These are phyloP conservation scores for Pycnococcus provasolii DNA, from an alignment of 139 green algal genomes.

Conservation along the genomic window DNA sequence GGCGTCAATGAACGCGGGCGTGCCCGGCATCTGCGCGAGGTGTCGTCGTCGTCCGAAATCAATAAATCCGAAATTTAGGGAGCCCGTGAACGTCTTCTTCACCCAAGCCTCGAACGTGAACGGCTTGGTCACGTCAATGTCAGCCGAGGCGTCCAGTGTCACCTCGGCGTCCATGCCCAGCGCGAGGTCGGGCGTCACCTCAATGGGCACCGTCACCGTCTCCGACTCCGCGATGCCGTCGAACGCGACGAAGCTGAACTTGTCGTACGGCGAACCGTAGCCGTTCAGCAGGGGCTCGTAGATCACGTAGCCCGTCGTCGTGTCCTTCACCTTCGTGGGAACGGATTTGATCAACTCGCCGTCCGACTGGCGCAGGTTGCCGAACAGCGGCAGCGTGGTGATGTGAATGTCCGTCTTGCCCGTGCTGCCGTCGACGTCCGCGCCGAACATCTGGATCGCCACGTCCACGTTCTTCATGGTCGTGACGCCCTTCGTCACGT, in stretches of 20 bases:
- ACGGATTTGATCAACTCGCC: not conserved
- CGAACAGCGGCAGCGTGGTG: not conserved
- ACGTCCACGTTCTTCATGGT: not conserved
- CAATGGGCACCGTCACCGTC: slow-evolving; percentile 3
- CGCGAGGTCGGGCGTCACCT: not conserved
- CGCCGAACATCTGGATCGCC: slow-evolving; percentile 1
- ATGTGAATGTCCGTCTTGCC: not conserved
- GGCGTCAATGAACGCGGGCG: not conserved
- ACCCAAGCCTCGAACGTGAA: not conserved
- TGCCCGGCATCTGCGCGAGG: not conserved
- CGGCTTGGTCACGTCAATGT: not conserved
- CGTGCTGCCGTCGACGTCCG: not conserved
- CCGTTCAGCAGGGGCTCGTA: slow-evolving; percentile 1
- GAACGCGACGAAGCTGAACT: not conserved
- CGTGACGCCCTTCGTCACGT: not conserved
- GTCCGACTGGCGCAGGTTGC: not conserved
- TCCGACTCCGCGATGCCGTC: not conserved
- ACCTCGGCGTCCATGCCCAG: not conserved
- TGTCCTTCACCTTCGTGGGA: not conserved
- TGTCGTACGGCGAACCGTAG: slow-evolving; percentile 6
- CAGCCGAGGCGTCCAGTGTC: not conserved
- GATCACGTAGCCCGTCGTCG: not conserved
- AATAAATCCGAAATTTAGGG: no score
- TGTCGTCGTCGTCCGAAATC: not conserved
- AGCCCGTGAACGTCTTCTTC: not conserved